Evolutionary conservation across 345 rosid genomes (phyloP), one percentile per base, ranked within the genome.

Genomic region (Ceriops tagal): DNA sequence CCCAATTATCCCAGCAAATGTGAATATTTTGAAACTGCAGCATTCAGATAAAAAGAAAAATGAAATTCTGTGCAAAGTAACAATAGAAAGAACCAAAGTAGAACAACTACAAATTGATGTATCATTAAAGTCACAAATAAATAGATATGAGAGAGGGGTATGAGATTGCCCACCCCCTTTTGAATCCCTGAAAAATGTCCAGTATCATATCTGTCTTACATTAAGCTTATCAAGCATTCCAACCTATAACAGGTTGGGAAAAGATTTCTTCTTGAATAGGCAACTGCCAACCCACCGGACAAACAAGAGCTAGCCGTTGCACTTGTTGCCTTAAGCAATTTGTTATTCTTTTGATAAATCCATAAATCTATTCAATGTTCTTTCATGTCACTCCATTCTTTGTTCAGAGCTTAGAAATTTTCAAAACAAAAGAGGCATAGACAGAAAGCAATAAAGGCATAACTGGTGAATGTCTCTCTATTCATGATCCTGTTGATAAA

Each of bases 21-120:
- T 69, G 83, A 91, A 93, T 68, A 93, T 88, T 80, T 83, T 89
- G 85, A 91, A 84, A 82, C 99, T 93, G 91, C 84, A 89, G 51
- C 62, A 71, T 24, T 67, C 68, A 67, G 75, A 76, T 63, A 74
- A 70, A 18, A 61, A 49, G n/a, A 71, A 67, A 64, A 53, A 63
- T 30, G 26, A 69, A 35, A 30, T 32, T 37, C 53, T 53, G 39
- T 56, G 58, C 52, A 56, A 59, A 16, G n/a, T 22, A 37, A 56
- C 9, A 5, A 75, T 61, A 67, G 37, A 32, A 35, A 65, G 21
- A 64, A 55, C n/a, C 24, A 63, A 70, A 13, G 18, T 18, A 5
- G 73, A 58, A 72, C 20, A 61, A 43, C 28, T 16, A 30, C 58
- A 71, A 70, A 67, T 43, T 4, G 26, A 64, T 32, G 64, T 53